These are phyloP conservation scores for Trametes cubensis DNA, from an alignment of 768 basidiomycete genomes.

Conservation along the genomic window DNA sequence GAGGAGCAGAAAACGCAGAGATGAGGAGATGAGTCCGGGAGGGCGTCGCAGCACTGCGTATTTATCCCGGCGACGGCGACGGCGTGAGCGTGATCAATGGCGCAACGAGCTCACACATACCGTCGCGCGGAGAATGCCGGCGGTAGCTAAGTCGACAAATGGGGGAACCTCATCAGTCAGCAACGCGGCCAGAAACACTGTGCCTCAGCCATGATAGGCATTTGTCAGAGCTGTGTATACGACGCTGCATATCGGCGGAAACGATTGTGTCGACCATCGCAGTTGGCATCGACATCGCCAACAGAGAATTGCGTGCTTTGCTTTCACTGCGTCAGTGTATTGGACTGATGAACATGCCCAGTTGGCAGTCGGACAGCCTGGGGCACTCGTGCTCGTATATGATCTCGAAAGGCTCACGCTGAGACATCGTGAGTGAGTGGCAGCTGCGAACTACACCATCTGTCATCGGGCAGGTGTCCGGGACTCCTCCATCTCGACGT, in stretches of 20 bases:
- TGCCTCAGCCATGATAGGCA: background rate
- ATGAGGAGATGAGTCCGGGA: background rate
- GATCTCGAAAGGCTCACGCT: too few species aligned
- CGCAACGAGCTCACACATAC: slow-evolving; percentile 21
- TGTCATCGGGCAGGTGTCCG: slow-evolving; percentile 21
- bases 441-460: too few species aligned
- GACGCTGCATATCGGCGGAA: too few species aligned
- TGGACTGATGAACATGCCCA: too few species aligned
- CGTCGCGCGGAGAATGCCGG: slow-evolving; percentile 16
- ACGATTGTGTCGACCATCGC: too few species aligned
- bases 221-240: background rate
- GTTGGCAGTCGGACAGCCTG: too few species aligned
- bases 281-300: too few species aligned
- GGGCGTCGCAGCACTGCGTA: slow-evolving; percentile 1
- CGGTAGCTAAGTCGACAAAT: slow-evolving; percentile 16
- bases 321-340: too few species aligned
- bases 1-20: background rate
- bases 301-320: too few species aligned
- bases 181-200: background rate
- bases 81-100: slow-evolving; percentile 21
- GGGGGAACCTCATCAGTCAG: slow-evolving; percentile 14
- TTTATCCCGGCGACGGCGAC: slow-evolving; percentile 14
- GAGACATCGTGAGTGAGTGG: too few species aligned
- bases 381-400: too few species aligned
- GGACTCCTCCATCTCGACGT: slow-evolving; percentile 63